Evolutionary conservation across 164 flowering plant genomes (phyloP), one percentile per base, ranked within the genome.

Genomic region (Chimonanthus salicifolius): DNA sequence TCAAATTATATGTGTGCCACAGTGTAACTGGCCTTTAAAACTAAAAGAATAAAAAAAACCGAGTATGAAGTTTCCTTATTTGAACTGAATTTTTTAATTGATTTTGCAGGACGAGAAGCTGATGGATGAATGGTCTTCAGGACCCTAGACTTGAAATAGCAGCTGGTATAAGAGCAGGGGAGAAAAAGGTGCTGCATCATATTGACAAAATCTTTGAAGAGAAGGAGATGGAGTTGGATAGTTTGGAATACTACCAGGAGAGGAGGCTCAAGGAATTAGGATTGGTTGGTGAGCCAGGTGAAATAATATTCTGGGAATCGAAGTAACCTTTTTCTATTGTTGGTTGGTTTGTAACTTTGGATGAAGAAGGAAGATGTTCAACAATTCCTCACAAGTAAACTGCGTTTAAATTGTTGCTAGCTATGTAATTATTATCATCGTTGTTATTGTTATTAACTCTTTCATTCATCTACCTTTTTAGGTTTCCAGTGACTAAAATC

Each of bases 251-350:
- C 71, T 94, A 92, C 79, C 98, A 94, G 78, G 97, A 94, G 74
- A 90, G 98, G 78, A 88, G 98, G 76, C 88, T 94, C 21, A 89
- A 83, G 77, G 96, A 89, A 67, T 89, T 94, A 73, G 98, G 97
- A 46, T 84, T 94, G 47, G 90, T 82, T 71, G 98, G 96, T 47
- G 96, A 90, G 81, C 96, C 87, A 86, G 98, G 93, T 45, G 97
- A 94, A 3, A 92, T 88, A 62, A 89, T 92, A 75, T 89, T 90
- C 76, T 92, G 97, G 96, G 97, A 91, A 76, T 79, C 87, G 47
- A 90, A 87, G 81, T 88, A 83, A 74, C n/a, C 15, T 8, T 6
- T 64, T 13, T 15, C 65, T 18, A 4, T 62, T 62, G 33, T 33
- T 33, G 33, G 33, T 33, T 33, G 33, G 33, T 33, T 33, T 33